A percentile compares a stretch with the other conserved stretches of the same genome.
Conservation (phyloP, 1,139 yeast genomes). For the Saccharomyces pastorianus region DNA sequence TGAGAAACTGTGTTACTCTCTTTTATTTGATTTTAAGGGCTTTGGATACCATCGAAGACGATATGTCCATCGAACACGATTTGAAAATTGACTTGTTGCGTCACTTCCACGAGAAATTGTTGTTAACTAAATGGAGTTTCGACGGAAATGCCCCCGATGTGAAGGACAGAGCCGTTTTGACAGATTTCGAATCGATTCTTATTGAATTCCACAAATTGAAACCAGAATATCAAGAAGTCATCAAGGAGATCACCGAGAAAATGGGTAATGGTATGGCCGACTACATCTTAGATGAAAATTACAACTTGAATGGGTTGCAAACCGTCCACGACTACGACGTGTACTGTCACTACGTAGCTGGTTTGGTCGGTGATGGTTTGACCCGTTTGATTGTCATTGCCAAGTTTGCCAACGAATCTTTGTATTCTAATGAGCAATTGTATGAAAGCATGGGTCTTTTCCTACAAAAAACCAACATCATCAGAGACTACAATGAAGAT, state of each 20-base stretch:
- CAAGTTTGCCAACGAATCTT: slow-evolving; percentile 47
- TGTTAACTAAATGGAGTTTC: slow-evolving; percentile 70
- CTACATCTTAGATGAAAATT: slow-evolving; percentile 70
- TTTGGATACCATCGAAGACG: slow-evolving; percentile 94
- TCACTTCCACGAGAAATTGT: slow-evolving; percentile 54
- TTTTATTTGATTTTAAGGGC: slow-evolving; percentile 85
- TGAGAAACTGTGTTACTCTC: slow-evolving; percentile 71
- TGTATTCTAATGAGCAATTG: slow-evolving; percentile 42
- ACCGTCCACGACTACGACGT: slow-evolving; percentile 77
- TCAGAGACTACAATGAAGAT: slow-evolving; percentile 92
- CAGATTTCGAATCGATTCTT: slow-evolving; percentile 63
- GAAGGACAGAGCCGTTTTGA: slow-evolving; percentile 71
- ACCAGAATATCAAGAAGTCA: slow-evolving; percentile 69
- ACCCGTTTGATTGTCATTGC: slow-evolving; percentile 74
- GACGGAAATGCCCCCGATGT: slow-evolving; percentile 67
- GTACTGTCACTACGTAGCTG: slow-evolving; percentile 96
- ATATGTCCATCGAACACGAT: slow-evolving; percentile 71
- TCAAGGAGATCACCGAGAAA: slow-evolving; percentile 63
- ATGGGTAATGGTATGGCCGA: slow-evolving; percentile 99
- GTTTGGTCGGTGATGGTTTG: slow-evolving; percentile 92
- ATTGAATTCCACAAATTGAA: slow-evolving; percentile 64
- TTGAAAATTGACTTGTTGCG: slow-evolving; percentile 70
- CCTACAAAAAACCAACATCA: slow-evolving; percentile 68
- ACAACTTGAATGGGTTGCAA: slow-evolving; percentile 68
- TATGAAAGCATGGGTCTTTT: slow-evolving; percentile 91